phyloP scores from a whole-genome alignment of 371 early-diverging fungal species.

The Choanephora cucurbitarum region DNA sequence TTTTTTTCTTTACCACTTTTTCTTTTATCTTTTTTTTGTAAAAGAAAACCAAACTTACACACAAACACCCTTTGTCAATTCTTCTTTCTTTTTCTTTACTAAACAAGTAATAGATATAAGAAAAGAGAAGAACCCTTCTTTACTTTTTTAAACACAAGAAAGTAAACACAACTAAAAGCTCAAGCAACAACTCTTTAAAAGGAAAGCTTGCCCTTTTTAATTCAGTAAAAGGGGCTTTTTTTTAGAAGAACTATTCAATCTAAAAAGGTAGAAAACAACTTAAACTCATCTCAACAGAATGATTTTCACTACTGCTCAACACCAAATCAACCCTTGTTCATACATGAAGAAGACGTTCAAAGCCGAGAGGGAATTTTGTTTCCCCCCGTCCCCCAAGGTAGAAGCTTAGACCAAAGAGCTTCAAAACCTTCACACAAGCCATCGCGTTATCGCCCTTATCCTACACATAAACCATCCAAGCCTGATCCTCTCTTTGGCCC shows the following conservation, averaged over 20 bases:
- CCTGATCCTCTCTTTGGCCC: constrained; percentile 11
- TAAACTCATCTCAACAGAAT: constrained; percentile 9
- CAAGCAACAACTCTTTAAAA: not conserved
- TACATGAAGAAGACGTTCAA: constrained; percentile 1
- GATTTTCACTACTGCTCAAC: not conserved
- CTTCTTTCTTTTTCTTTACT: not conserved
- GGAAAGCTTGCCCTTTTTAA: constrained; percentile 14
- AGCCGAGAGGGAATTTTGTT: not conserved
- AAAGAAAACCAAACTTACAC: not conserved
- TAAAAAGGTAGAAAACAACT: constrained; percentile 11
- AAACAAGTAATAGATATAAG: too few relatives aligned
- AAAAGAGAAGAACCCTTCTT: too few relatives aligned
- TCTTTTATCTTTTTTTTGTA: not conserved
- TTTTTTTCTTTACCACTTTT: too few relatives aligned
- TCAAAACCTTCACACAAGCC: not conserved
- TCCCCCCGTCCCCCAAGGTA: not conserved
- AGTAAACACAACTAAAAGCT: not conserved
- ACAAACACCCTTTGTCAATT: not conserved
- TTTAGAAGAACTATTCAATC: constrained; percentile 15
- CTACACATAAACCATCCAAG: not conserved
- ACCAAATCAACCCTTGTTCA: constrained; percentile 8
- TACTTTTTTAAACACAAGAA: not conserved
- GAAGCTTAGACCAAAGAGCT: not conserved
- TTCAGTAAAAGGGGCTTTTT: constrained; percentile 6
- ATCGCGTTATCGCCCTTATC: constrained; percentile 17